These are phyloP conservation scores for Curvularia lunata DNA, from an alignment of 2,329 filamentous ascomycete species.

Conservation along the genomic window DNA sequence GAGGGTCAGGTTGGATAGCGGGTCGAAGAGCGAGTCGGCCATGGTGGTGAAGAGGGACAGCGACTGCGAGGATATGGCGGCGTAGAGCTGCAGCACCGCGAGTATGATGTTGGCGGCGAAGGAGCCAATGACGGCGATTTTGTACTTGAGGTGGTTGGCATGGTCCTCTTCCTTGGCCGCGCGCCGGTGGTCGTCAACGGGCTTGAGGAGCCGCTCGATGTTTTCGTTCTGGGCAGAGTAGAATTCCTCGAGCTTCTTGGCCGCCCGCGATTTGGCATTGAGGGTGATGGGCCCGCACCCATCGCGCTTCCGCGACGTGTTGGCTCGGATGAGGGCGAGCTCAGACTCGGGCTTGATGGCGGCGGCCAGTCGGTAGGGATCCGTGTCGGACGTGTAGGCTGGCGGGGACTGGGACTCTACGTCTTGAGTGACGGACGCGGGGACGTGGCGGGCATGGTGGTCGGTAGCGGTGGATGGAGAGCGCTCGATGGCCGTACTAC, in stretches of 20 bases:
- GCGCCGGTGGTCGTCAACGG: slow-evolving; percentile 86
- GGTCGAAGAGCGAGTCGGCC: slow-evolving; percentile 95
- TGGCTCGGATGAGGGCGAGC: slow-evolving; percentile 78
- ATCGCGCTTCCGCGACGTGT: slow-evolving; percentile 77
- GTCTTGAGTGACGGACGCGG: slow-evolving; percentile 40
- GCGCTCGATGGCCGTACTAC: slow-evolving; percentile 52
- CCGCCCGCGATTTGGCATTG: slow-evolving; percentile 51
- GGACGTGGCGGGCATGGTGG: slow-evolving; percentile 45
- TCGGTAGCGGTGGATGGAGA: slow-evolving; percentile 34
- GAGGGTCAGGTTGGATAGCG: slow-evolving; percentile 83
- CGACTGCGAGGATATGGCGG: slow-evolving; percentile 84
- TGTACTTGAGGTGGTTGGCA: slow-evolving; percentile 79
- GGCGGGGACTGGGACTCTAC: slow-evolving; percentile 61
- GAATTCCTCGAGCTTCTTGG: slow-evolving; percentile 74
- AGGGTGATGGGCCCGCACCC: slow-evolving; percentile 55
- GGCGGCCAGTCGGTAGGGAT: slow-evolving; percentile 80
- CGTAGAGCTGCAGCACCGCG: slow-evolving; percentile 84
- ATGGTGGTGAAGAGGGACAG: slow-evolving; percentile 96
- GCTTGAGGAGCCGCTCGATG: slow-evolving; percentile 89
- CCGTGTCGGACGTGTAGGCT: slow-evolving; percentile 67
- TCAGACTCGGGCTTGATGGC: slow-evolving; percentile 80
- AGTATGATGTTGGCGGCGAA: slow-evolving; percentile 83
- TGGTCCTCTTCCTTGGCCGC: slow-evolving; percentile 80
- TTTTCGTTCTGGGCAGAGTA: slow-evolving; percentile 92
- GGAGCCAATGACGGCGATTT: slow-evolving; percentile 69